phyloP scores from a whole-genome alignment of 306 rosid genomes.

The Begonia masoniana region DNA sequence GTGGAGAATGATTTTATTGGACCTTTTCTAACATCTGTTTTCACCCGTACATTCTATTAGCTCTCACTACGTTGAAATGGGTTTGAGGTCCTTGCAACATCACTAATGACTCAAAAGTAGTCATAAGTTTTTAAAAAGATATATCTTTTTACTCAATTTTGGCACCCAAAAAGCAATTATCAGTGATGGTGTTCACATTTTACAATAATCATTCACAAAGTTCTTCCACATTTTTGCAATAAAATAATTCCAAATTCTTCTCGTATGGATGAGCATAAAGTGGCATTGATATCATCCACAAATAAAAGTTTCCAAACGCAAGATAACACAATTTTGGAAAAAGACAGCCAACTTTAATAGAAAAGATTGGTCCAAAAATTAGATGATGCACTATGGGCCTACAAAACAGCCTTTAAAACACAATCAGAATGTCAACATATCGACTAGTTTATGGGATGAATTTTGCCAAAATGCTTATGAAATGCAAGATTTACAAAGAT shows the following conservation, averaged over 20 bases:
- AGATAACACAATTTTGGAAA: no score
- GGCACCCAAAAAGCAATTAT: background rate
- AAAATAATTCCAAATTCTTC: no score
- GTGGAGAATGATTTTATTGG: slow-evolving; percentile 3
- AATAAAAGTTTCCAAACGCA: background rate
- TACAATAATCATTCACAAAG: no score
- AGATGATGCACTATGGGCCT: background rate
- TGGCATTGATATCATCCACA: background rate
- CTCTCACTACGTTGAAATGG: background rate
- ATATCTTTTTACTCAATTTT: background rate
- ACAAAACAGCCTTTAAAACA: background rate
- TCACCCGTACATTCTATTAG: background rate
- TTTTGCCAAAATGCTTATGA: background rate
- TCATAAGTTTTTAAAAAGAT: background rate
- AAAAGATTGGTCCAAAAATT: background rate
- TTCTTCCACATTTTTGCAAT: no score
- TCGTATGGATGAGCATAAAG: background rate
- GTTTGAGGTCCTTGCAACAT: no score
- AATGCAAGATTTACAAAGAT: slow-evolving; percentile 2
- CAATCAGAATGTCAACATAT: background rate
- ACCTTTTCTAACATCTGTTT: background rate
- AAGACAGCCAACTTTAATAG: no score
- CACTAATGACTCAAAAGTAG: background rate
- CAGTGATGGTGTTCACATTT: background rate
- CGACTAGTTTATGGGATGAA: background rate